phyloP scores from a whole-genome alignment of 164 flowering plant species.

The Vitis riparia region DNA sequence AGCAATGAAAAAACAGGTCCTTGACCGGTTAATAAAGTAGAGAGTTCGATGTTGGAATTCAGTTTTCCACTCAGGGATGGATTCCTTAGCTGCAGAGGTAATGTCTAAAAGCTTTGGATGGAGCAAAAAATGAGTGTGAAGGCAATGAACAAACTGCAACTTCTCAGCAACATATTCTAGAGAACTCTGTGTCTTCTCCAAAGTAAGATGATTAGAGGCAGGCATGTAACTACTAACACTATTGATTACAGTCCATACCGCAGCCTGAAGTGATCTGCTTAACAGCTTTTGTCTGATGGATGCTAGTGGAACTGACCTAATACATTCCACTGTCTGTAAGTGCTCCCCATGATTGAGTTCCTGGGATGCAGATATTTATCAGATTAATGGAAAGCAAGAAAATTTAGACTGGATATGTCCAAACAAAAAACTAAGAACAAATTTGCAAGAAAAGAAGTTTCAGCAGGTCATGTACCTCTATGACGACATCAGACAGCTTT shows the following conservation, averaged over 20 bases:
- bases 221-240: conserved; percentile 32
- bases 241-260: conserved; percentile 56
- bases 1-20: conserved; percentile 56
- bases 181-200: conserved; percentile 38
- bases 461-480: conserved; percentile 59
- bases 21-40: conserved; percentile 52
- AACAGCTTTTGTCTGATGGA: conserved; percentile 51
- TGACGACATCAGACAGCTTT: conserved; percentile 82
- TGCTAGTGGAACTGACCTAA: conserved; percentile 57
- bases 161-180: conserved; percentile 59
- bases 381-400: background rate
- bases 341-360: conserved; percentile 57
- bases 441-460: background rate
- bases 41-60: conserved; percentile 63
- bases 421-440: background rate
- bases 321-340: conserved; percentile 46
- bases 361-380: conserved; percentile 35
- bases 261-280: conserved; percentile 67
- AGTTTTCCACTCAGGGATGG: conserved; percentile 66
- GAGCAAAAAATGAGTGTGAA: conserved; percentile 74
- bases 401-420: background rate
- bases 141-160: conserved; percentile 66
- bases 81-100: conserved; percentile 50
- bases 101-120: conserved; percentile 72
- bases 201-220: conserved; percentile 25